These are phyloP conservation scores for Orbilia oligospora DNA, from an alignment of 2,329 filamentous ascomycete species.

Conservation along the genomic window DNA sequence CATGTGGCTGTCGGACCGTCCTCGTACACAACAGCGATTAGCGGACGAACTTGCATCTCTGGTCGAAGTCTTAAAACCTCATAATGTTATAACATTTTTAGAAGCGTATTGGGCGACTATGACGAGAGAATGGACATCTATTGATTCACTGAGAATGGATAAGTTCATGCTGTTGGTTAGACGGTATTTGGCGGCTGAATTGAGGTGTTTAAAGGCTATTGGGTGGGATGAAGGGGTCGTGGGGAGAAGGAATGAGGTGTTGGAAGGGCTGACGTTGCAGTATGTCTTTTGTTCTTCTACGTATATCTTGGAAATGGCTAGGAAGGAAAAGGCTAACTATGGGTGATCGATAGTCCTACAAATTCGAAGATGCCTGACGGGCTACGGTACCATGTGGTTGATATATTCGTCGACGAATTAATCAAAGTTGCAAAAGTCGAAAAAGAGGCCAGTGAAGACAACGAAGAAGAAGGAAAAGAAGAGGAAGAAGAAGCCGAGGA, in stretches of 20 bases:
- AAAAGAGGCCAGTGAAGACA: slow-evolving; percentile 66
- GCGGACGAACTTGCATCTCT: slow-evolving; percentile 80
- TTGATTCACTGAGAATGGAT: slow-evolving; percentile 79
- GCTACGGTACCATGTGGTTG: slow-evolving; percentile 85
- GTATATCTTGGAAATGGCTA: background rate
- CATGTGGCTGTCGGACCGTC: slow-evolving; percentile 93
- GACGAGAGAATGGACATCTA: slow-evolving; percentile 70
- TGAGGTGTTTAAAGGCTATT: slow-evolving; percentile 71
- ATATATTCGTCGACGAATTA: slow-evolving; percentile 92
- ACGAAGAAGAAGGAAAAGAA: slow-evolving; percentile 67
- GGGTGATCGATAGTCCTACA: slow-evolving; percentile 65
- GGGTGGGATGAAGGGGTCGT: slow-evolving; percentile 67
- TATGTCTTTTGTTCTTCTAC: slow-evolving; percentile 41
- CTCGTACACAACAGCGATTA: slow-evolving; percentile 86
- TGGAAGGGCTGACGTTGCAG: slow-evolving; percentile 69
- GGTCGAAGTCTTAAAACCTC: slow-evolving; percentile 65
- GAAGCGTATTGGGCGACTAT: slow-evolving; percentile 72
- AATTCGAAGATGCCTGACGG: slow-evolving; percentile 81
- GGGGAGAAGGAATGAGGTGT: slow-evolving; percentile 69
- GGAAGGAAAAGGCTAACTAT: slow-evolving; percentile 2
- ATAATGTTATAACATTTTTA: slow-evolving; percentile 69
- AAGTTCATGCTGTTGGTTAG: slow-evolving; percentile 92
- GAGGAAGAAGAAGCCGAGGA: slow-evolving; percentile 68
- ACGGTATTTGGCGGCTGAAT: slow-evolving; percentile 80
- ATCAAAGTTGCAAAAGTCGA: slow-evolving; percentile 76